A percentile compares a stretch with the other conserved stretches of the same genome.
Conservation (phyloP, 148 eudicot genomes). For the Camellia japonica region DNA sequence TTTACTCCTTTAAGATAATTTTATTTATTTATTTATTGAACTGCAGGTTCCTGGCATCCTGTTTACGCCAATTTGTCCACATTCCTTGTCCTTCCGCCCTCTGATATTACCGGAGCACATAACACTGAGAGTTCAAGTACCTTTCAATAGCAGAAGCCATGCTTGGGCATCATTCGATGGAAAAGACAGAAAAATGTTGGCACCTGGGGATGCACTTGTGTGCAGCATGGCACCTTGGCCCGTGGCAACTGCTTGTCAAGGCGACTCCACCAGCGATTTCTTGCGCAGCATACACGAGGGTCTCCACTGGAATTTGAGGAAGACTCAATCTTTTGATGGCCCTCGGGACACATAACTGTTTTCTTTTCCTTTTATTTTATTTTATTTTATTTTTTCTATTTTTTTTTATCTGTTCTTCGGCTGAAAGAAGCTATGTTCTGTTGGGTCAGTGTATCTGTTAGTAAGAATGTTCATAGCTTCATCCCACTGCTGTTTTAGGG, state of each 20-base stretch:
- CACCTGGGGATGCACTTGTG: constrained; percentile 74
- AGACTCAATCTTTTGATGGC: constrained; percentile 75
- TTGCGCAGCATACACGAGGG: constrained; percentile 88
- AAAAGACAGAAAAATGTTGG: constrained; percentile 56
- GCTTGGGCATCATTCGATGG: constrained; percentile 86
- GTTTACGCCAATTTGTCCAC: constrained; percentile 80
- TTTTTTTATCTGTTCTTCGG: neutral
- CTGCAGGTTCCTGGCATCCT: constrained; percentile 85
- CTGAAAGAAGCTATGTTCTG: neutral
- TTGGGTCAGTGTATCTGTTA: neutral
- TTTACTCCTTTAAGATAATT: too few species aligned
- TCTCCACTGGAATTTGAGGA: constrained; percentile 96
- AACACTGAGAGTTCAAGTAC: constrained; percentile 62
- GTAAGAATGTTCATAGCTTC: too few species aligned
- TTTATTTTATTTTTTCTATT: neutral
- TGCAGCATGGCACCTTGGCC: constrained; percentile 99
- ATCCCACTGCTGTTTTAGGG: too few species aligned
- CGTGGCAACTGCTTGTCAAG: constrained; percentile 87
- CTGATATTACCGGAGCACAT: constrained; percentile 72
- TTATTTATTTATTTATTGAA: neutral
- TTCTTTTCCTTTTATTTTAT: neutral
- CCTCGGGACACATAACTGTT: constrained; percentile 41
- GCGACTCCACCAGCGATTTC: constrained; percentile 80
- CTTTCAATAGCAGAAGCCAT: constrained; percentile 70
- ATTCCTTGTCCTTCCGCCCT: constrained; percentile 77